A percentile compares a stretch with the other conserved stretches of the same genome.
phyloP scores from a whole-genome alignment of 139 green algal genomes.

The Chlorokybus atmophyticus region DNA sequence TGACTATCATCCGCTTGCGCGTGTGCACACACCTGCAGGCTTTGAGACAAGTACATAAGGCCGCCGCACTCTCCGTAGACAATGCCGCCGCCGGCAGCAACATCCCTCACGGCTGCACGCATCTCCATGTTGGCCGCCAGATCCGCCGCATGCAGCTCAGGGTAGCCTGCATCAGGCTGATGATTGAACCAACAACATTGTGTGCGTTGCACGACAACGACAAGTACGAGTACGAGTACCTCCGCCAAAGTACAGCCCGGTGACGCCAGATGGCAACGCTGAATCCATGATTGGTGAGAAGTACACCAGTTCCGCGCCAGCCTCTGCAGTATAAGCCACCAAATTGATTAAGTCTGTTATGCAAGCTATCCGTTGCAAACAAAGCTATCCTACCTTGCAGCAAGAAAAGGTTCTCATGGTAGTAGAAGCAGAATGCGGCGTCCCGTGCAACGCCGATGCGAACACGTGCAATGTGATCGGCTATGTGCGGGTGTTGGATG shows the following conservation, averaged over 20 bases:
- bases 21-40: slow-evolving; percentile 35
- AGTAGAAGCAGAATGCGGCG: slow-evolving; percentile 71
- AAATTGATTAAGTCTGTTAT: no score
- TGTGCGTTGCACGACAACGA: no score
- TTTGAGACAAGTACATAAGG: slow-evolving; percentile 69
- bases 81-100: slow-evolving; percentile 66
- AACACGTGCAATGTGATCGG: background rate
- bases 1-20: no score
- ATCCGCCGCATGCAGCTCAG: slow-evolving; percentile 46
- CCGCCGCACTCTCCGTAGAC: slow-evolving; percentile 80
- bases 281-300: slow-evolving; percentile 80
- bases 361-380: no score
- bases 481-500: no score
- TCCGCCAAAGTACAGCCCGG: slow-evolving; percentile 71
- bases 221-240: no score
- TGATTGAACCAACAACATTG: no score
- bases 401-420: slow-evolving; percentile 45
- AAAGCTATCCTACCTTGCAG: slow-evolving; percentile 25
- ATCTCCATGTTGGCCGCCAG: slow-evolving; percentile 51
- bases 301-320: slow-evolving; percentile 65
- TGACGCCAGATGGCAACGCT: slow-evolving; percentile 48
- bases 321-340: no score
- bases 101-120: slow-evolving; percentile 40
- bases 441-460: slow-evolving; percentile 57
- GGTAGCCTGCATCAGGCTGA: no score